These are phyloP conservation scores for Ilex aquifolium DNA, from an alignment of 257 asterid genomes.

Conservation along the genomic window DNA sequence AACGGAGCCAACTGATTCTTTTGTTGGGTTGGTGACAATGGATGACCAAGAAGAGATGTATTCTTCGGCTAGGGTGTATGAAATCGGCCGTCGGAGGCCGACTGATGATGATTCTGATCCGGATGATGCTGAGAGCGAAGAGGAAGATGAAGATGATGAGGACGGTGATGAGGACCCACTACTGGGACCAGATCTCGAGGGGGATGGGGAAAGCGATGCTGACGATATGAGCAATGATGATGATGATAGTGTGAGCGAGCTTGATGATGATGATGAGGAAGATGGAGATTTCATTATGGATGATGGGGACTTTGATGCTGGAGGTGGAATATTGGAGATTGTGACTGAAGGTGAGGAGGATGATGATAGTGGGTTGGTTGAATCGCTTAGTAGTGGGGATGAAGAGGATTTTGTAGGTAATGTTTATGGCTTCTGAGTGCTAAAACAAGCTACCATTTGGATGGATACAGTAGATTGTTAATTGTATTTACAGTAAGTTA, in stretches of 20 bases:
- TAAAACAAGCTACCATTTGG: too few relatives aligned
- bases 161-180: slow-evolving; percentile 55
- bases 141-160: slow-evolving; percentile 78
- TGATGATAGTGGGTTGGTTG: slow-evolving; percentile 56
- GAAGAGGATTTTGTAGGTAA: slow-evolving; percentile 48
- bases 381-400: slow-evolving; percentile 63
- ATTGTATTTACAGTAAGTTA: too few relatives aligned
- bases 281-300: slow-evolving; percentile 73
- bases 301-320: slow-evolving; percentile 47
- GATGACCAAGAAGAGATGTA: slow-evolving; percentile 96
- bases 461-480: too few relatives aligned
- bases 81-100: slow-evolving; percentile 86
- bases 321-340: slow-evolving; percentile 62
- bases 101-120: slow-evolving; percentile 97
- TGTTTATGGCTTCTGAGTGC: background rate
- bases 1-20: slow-evolving; percentile 87
- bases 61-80: slow-evolving; percentile 88
- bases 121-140: slow-evolving; percentile 89
- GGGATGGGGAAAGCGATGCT: slow-evolving; percentile 64
- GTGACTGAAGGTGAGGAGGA: slow-evolving; percentile 67
- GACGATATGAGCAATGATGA: slow-evolving; percentile 62
- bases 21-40: slow-evolving; percentile 84
- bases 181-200: slow-evolving; percentile 54
- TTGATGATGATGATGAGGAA: slow-evolving; percentile 79
- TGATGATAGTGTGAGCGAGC: slow-evolving; percentile 51